A percentile compares a stretch with the other conserved stretches of the same genome.
Evolutionary conservation across 257 asterid species (phyloP).

Genomic region (Solanum chilense): DNA sequence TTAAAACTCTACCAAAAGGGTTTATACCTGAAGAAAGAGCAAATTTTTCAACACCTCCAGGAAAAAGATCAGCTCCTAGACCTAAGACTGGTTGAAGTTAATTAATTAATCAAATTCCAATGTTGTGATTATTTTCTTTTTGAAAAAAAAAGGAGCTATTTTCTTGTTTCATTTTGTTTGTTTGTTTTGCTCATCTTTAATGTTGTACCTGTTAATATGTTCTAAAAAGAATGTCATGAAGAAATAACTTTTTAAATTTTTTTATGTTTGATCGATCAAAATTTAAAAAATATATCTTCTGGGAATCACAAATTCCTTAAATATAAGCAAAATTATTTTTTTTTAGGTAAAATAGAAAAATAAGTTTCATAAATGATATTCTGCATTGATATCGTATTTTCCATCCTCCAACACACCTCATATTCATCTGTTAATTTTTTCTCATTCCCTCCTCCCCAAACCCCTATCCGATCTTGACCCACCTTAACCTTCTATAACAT

Average conservation of each 20-base stretch:
- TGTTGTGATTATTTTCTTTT: neutral
- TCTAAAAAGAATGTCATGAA: too few species aligned
- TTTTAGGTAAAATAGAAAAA: too few species aligned
- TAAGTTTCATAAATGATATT: too few species aligned
- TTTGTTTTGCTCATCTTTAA: neutral
- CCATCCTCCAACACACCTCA: neutral
- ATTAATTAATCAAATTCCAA: neutral
- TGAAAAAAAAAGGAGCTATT: neutral
- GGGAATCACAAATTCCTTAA: neutral
- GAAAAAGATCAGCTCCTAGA: neutral
- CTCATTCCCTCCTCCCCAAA: too few species aligned
- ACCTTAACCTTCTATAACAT: too few species aligned
- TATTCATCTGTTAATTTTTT: too few species aligned
- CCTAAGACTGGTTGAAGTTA: neutral
- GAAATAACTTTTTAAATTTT: too few species aligned
- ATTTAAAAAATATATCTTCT: too few species aligned
- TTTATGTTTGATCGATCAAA: neutral
- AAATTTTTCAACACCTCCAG: neutral
- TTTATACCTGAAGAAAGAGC: neutral
- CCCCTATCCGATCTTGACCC: too few species aligned
- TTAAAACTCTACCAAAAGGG: neutral
- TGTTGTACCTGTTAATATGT: neutral
- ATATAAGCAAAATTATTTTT: too few species aligned
- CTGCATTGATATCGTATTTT: neutral
- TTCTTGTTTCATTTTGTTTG: neutral